A percentile compares a stretch with the other conserved stretches of the same genome.
Conservation (phyloP, 371 early-diverging fungal genomes). For the Mortierella sp. region DNA sequence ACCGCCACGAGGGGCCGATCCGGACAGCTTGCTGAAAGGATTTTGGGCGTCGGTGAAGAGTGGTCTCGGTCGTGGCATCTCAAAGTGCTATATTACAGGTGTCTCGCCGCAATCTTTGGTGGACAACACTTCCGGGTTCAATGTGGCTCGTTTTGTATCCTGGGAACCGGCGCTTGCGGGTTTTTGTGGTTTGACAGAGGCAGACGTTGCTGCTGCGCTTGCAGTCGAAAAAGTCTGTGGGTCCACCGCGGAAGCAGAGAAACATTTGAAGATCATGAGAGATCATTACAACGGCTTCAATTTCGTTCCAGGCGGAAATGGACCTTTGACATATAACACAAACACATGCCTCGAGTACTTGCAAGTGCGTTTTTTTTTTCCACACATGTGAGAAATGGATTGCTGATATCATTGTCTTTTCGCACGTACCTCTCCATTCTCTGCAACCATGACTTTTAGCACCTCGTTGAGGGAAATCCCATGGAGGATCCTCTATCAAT, state of each 20-base stretch:
- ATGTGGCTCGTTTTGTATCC: slow-evolving; percentile 34
- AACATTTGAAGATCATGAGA: slow-evolving; percentile 47
- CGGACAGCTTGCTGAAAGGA: slow-evolving; percentile 33
- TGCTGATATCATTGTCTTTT: neutral
- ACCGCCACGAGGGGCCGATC: slow-evolving; percentile 9
- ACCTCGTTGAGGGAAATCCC: slow-evolving; percentile 7
- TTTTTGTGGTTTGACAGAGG: slow-evolving; percentile 39
- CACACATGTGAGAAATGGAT: neutral
- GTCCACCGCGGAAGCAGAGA: slow-evolving; percentile 26
- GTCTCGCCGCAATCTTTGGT: slow-evolving; percentile 46
- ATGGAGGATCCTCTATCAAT: slow-evolving; percentile 31
- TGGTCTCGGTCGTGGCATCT: slow-evolving; percentile 20
- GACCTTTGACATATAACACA: slow-evolving; percentile 37
- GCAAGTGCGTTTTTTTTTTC: slow-evolving; percentile 31
- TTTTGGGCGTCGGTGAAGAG: slow-evolving; percentile 45
- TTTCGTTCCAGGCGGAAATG: slow-evolving; percentile 32
- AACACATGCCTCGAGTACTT: slow-evolving; percentile 52
- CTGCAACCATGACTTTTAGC: slow-evolving; percentile 12
- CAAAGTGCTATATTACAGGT: slow-evolving; percentile 42
- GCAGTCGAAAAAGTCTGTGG: slow-evolving; percentile 14
- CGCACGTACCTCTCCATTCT: slow-evolving; percentile 1
- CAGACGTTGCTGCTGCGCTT: slow-evolving; percentile 41
- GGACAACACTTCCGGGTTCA: slow-evolving; percentile 41
- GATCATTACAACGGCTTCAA: slow-evolving; percentile 38
- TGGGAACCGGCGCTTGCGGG: slow-evolving; percentile 24